phyloP scores from a whole-genome alignment of 177 flowering plant genomes.

The Vitis hybrid region DNA sequence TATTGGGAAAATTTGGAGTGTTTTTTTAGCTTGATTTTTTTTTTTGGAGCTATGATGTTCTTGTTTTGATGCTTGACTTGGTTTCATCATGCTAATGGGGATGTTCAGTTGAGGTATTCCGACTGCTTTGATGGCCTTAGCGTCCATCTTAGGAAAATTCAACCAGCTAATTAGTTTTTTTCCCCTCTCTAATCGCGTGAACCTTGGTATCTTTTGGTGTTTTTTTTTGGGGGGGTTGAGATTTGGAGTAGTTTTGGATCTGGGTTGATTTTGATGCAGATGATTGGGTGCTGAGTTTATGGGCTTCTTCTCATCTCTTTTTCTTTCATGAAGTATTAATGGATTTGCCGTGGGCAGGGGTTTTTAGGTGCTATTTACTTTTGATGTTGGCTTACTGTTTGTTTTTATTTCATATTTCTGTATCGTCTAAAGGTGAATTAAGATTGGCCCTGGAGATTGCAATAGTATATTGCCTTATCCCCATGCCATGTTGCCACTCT shows the following conservation, averaged over 20 bases:
- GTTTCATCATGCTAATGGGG: neutral
- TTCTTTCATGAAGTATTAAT: neutral
- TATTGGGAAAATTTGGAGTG: neutral
- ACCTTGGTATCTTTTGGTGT: neutral
- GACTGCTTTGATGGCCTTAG: neutral
- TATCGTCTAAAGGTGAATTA: too few species aligned
- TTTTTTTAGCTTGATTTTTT: neutral
- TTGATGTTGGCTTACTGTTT: too few species aligned
- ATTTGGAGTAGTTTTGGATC: constrained; percentile 11
- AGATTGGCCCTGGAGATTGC: too few species aligned
- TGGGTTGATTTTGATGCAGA: neutral
- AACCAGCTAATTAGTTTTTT: neutral
- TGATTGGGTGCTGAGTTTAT: constrained; percentile 6
- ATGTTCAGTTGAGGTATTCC: neutral
- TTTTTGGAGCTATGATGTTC: neutral
- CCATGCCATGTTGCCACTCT: too few species aligned
- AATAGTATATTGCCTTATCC: too few species aligned
- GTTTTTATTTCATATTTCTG: too few species aligned
- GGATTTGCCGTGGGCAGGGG: neutral
- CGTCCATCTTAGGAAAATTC: neutral
- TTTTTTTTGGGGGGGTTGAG: constrained; percentile 5
- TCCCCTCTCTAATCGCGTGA: neutral
- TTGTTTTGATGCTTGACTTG: neutral
- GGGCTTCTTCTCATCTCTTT: constrained; percentile 5
- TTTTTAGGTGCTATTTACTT: too few species aligned